Percentiles rank a stretch among this genome's conserved stretches.
These are phyloP conservation scores for Silene coronaria DNA, from an alignment of 179 eudicot genomes.

Conservation along the genomic window DNA sequence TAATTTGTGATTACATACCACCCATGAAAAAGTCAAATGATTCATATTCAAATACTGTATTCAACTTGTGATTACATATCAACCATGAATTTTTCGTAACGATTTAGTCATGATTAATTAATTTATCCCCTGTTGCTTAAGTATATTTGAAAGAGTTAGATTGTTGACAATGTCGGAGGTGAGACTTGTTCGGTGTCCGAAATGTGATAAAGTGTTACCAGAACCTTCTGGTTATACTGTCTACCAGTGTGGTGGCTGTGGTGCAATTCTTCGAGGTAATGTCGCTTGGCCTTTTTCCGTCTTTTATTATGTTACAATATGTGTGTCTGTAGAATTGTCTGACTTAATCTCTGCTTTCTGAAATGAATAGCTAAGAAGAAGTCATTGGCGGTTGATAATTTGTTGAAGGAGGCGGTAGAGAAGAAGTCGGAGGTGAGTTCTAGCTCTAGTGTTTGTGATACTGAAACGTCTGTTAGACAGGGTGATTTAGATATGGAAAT, in stretches of 20 bases:
- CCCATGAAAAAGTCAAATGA: constrained; percentile 10
- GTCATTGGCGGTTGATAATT: constrained; percentile 17
- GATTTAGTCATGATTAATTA: background rate
- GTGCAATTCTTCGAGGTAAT: constrained; percentile 66
- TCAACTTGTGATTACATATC: too few relatives aligned
- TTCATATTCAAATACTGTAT: background rate
- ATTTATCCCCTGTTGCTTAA: background rate
- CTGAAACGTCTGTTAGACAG: constrained; percentile 17
- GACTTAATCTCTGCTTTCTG: constrained; percentile 10
- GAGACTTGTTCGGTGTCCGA: constrained; percentile 77
- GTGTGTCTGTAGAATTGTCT: constrained; percentile 27
- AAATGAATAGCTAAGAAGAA: constrained; percentile 23
- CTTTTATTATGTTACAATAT: constrained; percentile 7
- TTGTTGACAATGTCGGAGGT: constrained; percentile 20
- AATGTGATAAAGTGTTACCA: constrained; percentile 63
- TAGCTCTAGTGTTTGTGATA: constrained; percentile 18
- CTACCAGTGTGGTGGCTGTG: constrained; percentile 84
- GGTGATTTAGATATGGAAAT: constrained; percentile 21
- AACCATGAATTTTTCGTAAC: too few relatives aligned
- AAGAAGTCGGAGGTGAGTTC: constrained; percentile 14
- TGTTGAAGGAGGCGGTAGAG: constrained; percentile 19
- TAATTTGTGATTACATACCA: background rate
- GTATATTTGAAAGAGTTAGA: constrained; percentile 26
- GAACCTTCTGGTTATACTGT: constrained; percentile 55
- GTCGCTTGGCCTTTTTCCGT: background rate